Percentiles rank a stretch among this genome's conserved stretches.
These are phyloP conservation scores for Blastobotrys attinorum DNA, from an alignment of 805 yeast species.

Conservation along the genomic window DNA sequence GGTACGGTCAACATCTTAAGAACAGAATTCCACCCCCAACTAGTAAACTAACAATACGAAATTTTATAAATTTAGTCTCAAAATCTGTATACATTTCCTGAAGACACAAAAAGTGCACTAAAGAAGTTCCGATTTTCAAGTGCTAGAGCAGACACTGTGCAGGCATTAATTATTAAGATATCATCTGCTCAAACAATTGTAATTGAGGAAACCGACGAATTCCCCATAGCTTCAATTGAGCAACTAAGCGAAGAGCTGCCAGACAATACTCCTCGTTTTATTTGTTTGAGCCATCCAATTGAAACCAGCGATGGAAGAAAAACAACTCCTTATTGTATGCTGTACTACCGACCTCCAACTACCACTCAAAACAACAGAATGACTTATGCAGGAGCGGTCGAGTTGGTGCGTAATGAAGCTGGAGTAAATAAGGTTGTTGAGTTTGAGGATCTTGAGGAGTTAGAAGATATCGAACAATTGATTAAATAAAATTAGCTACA, in stretches of 20 bases:
- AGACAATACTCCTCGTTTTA: conserved; percentile 69
- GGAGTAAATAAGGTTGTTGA: conserved; percentile 54
- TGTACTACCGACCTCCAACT: conserved; percentile 87
- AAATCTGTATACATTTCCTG: conserved; percentile 52
- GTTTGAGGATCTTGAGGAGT: conserved; percentile 60
- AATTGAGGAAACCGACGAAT: conserved; percentile 13
- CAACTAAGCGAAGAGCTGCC: conserved; percentile 72
- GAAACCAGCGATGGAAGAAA: conserved; percentile 63
- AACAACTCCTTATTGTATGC: conserved; percentile 62
- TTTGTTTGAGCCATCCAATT: conserved; percentile 70
- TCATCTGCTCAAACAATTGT: conserved; percentile 9
- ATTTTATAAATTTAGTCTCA: too few relatives aligned
- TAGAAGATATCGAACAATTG: conserved; percentile 45
- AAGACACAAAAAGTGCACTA: conserved; percentile 50
- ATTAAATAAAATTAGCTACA: conserved; percentile 4
- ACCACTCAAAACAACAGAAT: conserved; percentile 74
- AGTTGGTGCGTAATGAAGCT: conserved; percentile 67
- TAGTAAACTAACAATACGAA: too few relatives aligned
- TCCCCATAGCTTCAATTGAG: conserved; percentile 36
- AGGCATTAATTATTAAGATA: conserved; percentile 51
- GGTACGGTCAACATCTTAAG: too few relatives aligned
- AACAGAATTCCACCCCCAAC: too few relatives aligned
- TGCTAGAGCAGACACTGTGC: conserved; percentile 52
- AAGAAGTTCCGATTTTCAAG: conserved; percentile 69
- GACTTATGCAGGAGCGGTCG: conserved; percentile 89